Base-by-base conservation (phyloP, 2,329 filamentous ascomycete species). In the Penicillium sp. region DNA sequence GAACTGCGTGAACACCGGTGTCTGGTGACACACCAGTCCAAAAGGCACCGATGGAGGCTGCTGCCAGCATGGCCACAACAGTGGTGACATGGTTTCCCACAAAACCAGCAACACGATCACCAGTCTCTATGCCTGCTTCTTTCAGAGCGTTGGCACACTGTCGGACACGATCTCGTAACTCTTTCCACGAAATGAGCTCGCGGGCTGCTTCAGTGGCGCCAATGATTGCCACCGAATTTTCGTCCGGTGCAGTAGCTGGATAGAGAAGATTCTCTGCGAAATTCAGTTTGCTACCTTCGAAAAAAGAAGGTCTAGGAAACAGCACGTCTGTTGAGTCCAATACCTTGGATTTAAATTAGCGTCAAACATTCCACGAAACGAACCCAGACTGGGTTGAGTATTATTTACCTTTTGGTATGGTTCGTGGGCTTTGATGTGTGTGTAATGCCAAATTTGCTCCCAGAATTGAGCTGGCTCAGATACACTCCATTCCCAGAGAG, bases 21-120 rank as follows among this genome's bases (percentile, higher is more conserved):
- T 97, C 93, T 2, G 93, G 92, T 65, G 90, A 95, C 46, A 97
- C 91, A 6, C 90, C 90, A 0, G 92, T 96, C 93, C 93, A 97
- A 36, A 96, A 84, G 14, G 90, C 92, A 29, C 94, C 94, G 2
- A 97, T 73, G 1, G 90, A 86, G 0, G 91, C 87, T 0, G 91
- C 84, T 1, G 90, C 90, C 31, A 99, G 81, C 87, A 96, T 94
- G 18, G 91, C 91, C 10, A 97, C 86, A 18, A 97, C 77, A 0
- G 92, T 89, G 71, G 96, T 89, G 6, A 86, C 85, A 71, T 97
- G 92, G 68, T 99, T 97, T 21, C 91, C 93, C 13, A 97, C 86
- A 69, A 92, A 96, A 8, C 85, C 86, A 21, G 83, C 86, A 11
- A 89, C 81, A 44, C 86, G 77, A 59, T 88, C 86, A 2, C 83